A percentile compares a stretch with the other conserved stretches of the same genome.
These are phyloP conservation scores for Yamadazyma mexicana DNA, from an alignment of 1,139 yeast species.

Conservation along the genomic window DNA sequence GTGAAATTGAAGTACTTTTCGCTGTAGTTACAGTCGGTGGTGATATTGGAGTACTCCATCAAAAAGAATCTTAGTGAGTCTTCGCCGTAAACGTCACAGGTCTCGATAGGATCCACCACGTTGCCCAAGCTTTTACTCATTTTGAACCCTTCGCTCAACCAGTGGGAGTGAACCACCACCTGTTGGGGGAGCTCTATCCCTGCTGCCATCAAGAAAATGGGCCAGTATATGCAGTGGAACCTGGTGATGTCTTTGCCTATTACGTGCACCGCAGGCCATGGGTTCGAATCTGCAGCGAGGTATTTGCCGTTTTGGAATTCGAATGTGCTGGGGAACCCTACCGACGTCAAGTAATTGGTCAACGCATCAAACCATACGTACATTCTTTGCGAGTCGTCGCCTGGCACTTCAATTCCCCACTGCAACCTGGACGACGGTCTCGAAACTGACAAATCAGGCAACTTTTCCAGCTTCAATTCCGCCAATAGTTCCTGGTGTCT, in stretches of 20 bases:
- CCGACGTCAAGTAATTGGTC: conserved; percentile 76
- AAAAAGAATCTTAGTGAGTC: conserved; percentile 79
- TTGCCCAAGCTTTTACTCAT: conserved; percentile 95
- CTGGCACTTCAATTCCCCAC: conserved; percentile 94
- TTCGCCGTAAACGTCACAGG: conserved; percentile 60
- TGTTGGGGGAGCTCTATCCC: conserved; percentile 66
- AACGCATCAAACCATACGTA: conserved; percentile 99
- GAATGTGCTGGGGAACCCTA: conserved; percentile 53
- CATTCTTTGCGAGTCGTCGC: conserved; percentile 72
- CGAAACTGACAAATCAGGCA: conserved; percentile 78
- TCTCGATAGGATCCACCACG: conserved; percentile 86
- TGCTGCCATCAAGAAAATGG: conserved; percentile 85
- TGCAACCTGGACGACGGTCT: conserved; percentile 73
- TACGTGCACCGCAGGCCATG: conserved; percentile 74
- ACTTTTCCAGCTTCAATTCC: conserved; percentile 50
- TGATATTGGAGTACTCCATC: conserved; percentile 72
- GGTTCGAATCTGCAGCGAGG: conserved; percentile 8
- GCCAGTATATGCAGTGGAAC: conserved; percentile 95
- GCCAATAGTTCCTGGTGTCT: conserved; percentile 56
- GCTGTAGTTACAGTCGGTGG: conserved; percentile 76
- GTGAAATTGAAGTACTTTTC: conserved; percentile 56
- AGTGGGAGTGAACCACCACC: conserved; percentile 88
- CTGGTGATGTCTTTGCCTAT: conserved; percentile 89
- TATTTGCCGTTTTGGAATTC: conserved; percentile 4
- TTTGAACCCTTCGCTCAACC: conserved; percentile 86